Evolutionary conservation across 2,329 filamentous ascomycete genomes (phyloP).

Genomic region (Diplocarpon rosae): DNA sequence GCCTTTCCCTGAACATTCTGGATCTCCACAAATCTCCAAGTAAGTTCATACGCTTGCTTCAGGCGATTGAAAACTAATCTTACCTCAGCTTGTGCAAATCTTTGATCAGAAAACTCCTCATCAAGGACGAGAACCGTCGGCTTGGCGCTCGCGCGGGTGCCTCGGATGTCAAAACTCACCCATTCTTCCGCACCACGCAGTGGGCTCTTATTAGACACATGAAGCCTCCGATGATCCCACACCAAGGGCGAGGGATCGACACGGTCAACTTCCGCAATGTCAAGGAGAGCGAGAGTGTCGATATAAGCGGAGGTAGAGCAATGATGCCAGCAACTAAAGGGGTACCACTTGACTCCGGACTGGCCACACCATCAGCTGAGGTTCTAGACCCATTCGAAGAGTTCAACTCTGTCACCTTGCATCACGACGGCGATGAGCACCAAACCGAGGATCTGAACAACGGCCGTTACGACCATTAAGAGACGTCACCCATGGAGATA

Average conservation of each 20-base stretch:
- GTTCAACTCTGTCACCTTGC: conserved; percentile 95
- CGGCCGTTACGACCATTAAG: conserved; percentile 20
- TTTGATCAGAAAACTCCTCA: conserved; percentile 87
- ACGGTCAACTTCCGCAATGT: conserved; percentile 97
- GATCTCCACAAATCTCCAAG: conserved; percentile 81
- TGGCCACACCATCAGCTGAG: conserved; percentile 77
- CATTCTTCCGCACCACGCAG: conserved; percentile 91
- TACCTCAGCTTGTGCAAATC: conserved; percentile 77
- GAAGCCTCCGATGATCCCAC: conserved; percentile 94
- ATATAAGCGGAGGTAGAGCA: conserved; percentile 52
- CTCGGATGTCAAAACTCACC: conserved; percentile 90
- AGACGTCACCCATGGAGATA: neutral
- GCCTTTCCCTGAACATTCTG: conserved; percentile 82
- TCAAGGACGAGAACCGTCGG: conserved; percentile 93
- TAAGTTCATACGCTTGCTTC: conserved; percentile 37
- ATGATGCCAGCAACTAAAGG: conserved; percentile 49
- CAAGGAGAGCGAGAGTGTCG: conserved; percentile 92
- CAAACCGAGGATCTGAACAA: conserved; percentile 25
- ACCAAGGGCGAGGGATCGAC: conserved; percentile 81
- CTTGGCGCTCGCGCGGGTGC: conserved; percentile 89
- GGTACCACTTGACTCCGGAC: conserved; percentile 74
- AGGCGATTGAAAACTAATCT: conserved; percentile 25
- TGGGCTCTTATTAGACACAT: conserved; percentile 96
- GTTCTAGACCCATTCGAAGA: conserved; percentile 87
- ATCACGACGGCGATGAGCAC: conserved; percentile 80